These are phyloP conservation scores for Medakamo hakoo DNA, from an alignment of 139 green algal genomes.

Conservation along the genomic window DNA sequence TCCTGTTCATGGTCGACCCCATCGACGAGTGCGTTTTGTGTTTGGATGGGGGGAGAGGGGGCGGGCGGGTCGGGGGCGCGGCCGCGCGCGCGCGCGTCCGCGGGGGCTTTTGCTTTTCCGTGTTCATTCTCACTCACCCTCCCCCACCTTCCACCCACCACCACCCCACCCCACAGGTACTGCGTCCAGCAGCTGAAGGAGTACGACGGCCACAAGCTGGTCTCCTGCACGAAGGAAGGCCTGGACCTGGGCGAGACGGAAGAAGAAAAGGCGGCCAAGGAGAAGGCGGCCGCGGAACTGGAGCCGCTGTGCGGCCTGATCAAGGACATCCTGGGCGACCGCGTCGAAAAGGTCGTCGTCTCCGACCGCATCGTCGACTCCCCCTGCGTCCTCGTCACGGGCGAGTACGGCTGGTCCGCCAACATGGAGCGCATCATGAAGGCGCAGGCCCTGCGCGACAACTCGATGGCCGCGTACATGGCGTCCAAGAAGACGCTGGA, in stretches of 20 bases:
- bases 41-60: not conserved
- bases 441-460: conserved; percentile 88
- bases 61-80: too few species aligned
- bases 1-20: conserved; percentile 98
- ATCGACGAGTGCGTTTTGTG: conserved; percentile 75
- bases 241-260: conserved; percentile 60
- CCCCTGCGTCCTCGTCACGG: conserved; percentile 97
- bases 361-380: conserved; percentile 97
- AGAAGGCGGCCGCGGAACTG: conserved; percentile 91
- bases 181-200: conserved; percentile 99
- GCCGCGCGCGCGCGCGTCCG: too few species aligned
- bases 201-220: conserved; percentile 98
- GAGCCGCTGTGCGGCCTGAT: conserved; percentile 86
- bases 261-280: conserved; percentile 56
- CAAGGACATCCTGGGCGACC: conserved; percentile 98
- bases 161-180: conserved; percentile 53
- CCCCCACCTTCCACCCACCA: not conserved
- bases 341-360: conserved; percentile 79
- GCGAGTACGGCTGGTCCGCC: conserved; percentile 97
- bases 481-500: conserved; percentile 97
- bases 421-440: conserved; percentile 99
- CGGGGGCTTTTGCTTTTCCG: conserved; percentile 32
- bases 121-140: conserved; percentile 20
- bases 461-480: conserved; percentile 96
- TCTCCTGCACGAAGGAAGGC: conserved; percentile 94